A percentile compares a stretch with the other conserved stretches of the same genome.
Conservation (phyloP, 257 asterid genomes). For the Primulina huaijiensis region DNA sequence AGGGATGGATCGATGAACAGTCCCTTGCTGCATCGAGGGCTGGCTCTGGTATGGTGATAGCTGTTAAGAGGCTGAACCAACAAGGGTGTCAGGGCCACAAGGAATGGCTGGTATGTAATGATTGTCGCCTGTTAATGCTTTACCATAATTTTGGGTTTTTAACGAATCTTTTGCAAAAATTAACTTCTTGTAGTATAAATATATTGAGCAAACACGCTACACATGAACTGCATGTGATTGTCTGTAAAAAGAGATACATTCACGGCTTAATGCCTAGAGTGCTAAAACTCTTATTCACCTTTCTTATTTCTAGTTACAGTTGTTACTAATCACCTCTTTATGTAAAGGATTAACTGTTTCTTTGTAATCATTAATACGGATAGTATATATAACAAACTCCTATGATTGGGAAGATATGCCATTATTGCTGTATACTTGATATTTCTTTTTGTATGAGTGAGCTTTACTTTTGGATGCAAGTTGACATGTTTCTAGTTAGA, state of each 20-base stretch:
- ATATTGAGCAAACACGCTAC: background rate
- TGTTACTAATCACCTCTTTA: background rate
- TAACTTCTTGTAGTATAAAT: background rate
- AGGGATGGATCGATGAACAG: slow-evolving; percentile 81
- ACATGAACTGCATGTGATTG: background rate
- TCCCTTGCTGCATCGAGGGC: slow-evolving; percentile 57
- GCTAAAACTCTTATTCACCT: background rate
- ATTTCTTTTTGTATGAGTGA: background rate
- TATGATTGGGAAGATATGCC: background rate
- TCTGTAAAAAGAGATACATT: background rate
- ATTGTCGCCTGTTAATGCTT: background rate
- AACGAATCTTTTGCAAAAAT: background rate
- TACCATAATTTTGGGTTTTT: background rate
- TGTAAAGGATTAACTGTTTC: background rate
- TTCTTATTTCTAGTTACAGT: background rate
- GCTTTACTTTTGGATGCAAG: background rate
- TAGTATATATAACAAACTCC: background rate
- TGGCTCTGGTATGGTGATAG: slow-evolving; percentile 60
- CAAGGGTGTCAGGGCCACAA: slow-evolving; percentile 84
- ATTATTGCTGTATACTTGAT: background rate
- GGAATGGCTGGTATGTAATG: slow-evolving; percentile 75
- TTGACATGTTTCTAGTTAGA: background rate
- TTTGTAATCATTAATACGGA: background rate
- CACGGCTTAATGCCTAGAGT: background rate
- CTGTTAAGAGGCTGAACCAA: slow-evolving; percentile 76